A percentile compares a stretch with the other conserved stretches of the same genome.
phyloP scores from a whole-genome alignment of 805 yeast species.

The Metschnikowia gruessii region DNA sequence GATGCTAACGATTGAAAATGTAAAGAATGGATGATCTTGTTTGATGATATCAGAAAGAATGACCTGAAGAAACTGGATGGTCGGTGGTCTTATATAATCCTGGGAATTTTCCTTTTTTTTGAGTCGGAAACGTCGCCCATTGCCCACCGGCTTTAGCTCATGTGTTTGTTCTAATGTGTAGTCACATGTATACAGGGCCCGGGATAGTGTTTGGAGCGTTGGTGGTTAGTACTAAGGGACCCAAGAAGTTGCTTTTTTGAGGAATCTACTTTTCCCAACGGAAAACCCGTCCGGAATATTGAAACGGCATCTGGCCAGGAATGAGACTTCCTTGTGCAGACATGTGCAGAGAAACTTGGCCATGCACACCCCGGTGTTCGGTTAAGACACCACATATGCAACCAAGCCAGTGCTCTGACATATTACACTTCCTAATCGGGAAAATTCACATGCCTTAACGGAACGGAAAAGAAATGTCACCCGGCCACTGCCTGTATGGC shows the following conservation, averaged over 20 bases:
- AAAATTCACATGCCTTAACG: not conserved
- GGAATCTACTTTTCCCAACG: no score
- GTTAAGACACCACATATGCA: not conserved
- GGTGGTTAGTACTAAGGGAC: not conserved
- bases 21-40: not conserved
- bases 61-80: not conserved
- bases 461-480: no score
- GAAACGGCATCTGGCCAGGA: not conserved
- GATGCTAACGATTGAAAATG: not conserved
- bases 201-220: not conserved
- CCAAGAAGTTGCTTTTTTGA: not conserved
- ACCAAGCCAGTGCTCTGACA: conserved; percentile 1
- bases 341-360: no score
- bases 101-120: not conserved
- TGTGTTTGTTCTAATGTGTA: not conserved
- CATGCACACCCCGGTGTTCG: not conserved
- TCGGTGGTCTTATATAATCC: conserved; percentile 3
- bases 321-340: no score
- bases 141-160: no score
- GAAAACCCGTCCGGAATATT: no score
- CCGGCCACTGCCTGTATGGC: no score
- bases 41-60: not conserved
- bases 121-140: no score
- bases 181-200: not conserved
- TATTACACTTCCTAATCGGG: conserved; percentile 6